A percentile compares a stretch with the other conserved stretches of the same genome.
Conservation (phyloP, 805 yeast species). For the Yarrowia deformans region DNA sequence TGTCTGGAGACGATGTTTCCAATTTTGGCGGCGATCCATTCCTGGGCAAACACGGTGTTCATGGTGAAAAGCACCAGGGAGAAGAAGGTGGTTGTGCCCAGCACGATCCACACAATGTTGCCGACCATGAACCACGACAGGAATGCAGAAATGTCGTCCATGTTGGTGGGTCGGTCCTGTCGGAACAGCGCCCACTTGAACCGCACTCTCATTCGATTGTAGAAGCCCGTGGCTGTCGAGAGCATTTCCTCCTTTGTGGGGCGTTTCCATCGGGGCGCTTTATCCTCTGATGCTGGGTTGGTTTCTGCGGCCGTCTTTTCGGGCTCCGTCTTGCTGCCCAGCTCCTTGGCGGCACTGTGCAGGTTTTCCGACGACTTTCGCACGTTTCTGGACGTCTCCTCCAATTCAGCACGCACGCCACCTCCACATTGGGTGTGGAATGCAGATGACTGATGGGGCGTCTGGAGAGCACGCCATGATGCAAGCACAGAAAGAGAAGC, state of each 20-base stretch:
- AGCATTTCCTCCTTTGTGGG: conserved; percentile 54
- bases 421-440: neutral
- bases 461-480: too few relatives aligned
- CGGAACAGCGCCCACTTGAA: conserved; percentile 78
- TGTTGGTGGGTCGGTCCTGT: conserved; percentile 82
- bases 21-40: conserved; percentile 77
- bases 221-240: conserved; percentile 54
- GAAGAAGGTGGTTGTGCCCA: conserved; percentile 93
- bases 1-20: conserved; percentile 87
- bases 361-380: conserved; percentile 16
- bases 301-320: neutral
- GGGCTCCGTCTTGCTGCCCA: neutral
- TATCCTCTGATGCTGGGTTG: neutral
- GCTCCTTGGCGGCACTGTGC: conserved; percentile 6
- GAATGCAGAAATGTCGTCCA: conserved; percentile 91
- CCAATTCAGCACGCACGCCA: conserved; percentile 23
- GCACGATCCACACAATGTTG: conserved; percentile 74
- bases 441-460: too few relatives aligned
- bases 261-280: conserved; percentile 40
- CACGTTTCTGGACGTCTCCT: conserved; percentile 15
- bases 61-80: conserved; percentile 77
- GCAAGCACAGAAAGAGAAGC: too few relatives aligned
- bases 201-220: conserved; percentile 56
- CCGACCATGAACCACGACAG: conserved; percentile 93
- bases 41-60: conserved; percentile 89